Percentiles rank a stretch among this genome's conserved stretches.
Conservation (phyloP, 2,329 filamentous ascomycete genomes). For the Grosmannia clavigera region DNA sequence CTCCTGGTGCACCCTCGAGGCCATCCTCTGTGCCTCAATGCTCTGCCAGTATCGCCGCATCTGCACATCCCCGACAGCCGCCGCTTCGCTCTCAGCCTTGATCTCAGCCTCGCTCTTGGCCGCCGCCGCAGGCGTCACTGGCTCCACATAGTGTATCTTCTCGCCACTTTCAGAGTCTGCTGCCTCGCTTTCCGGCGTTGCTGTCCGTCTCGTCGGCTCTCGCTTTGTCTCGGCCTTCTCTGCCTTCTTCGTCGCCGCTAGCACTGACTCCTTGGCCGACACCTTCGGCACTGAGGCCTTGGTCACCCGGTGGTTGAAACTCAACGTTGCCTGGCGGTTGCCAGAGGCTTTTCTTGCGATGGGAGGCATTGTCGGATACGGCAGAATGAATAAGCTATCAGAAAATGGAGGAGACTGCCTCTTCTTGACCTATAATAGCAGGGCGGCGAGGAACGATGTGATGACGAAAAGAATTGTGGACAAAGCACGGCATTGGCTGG, state of each 20-base stretch:
- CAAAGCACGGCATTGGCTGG: background rate
- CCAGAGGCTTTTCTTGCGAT: constrained; percentile 30
- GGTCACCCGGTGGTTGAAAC: constrained; percentile 45
- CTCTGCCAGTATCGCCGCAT: constrained; percentile 66
- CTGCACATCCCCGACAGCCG: constrained; percentile 52
- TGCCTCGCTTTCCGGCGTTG: constrained; percentile 15
- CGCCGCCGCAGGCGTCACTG: constrained; percentile 12
- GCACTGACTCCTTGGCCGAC: constrained; percentile 31
- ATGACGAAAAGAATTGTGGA: background rate
- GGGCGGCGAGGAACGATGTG: background rate
- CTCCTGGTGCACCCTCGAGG: constrained; percentile 66
- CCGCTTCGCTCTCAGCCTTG: constrained; percentile 44
- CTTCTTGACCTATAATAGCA: no score
- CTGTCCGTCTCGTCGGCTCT: background rate
- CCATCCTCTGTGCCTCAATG: constrained; percentile 56
- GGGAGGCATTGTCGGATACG: constrained; percentile 26
- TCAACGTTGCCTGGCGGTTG: constrained; percentile 42
- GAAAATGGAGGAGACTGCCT: no score
- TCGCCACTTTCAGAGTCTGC: constrained; percentile 9
- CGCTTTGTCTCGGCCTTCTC: background rate
- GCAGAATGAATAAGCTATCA: background rate
- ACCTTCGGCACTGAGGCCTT: constrained; percentile 32
- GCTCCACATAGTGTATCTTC: background rate
- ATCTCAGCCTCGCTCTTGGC: constrained; percentile 38
- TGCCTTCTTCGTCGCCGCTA: constrained; percentile 8